Evolutionary conservation across 1,284 basidiomycete genomes (phyloP), one percentile per base, ranked within the genome.

Genomic region (Sanghuangporus baumii): DNA sequence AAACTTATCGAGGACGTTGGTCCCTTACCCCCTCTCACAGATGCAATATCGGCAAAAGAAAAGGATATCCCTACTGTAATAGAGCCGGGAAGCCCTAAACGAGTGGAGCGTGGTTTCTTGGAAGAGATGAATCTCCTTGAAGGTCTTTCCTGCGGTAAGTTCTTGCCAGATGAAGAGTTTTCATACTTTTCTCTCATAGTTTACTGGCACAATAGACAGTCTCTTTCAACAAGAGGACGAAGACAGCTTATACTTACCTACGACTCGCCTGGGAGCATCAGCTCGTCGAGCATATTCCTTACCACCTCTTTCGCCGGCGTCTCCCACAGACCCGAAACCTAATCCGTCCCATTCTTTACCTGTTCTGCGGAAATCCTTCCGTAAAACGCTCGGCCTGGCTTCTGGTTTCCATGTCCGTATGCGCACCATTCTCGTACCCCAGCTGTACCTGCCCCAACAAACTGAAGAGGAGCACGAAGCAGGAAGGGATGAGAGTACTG

Each of bases 371-470:
- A 94, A 93, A 73, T 91, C 91, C 1, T 94, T 86, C 73, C 82
- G 93, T n/a, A 88, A 89, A 67, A 87, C 89, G 0, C 73, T 96
- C 14, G 78, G 79, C 51, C 88, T 90, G 0, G 86, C 88, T 3
- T 90, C 90, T 14, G 93, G 92, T 1, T 89, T 96, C 72, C 82
- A 86, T 26, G 89, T 96, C 18, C 85, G 93, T 38, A 94, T 95
- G 92, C 83, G 92, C 20, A 94, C 92, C 0, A 86, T 93, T 6
- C 92, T 94, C 68, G 85, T 94, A 2, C 93, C 93, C 0, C 88
- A 92, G 68, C 83, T 94, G 18, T 78, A 87, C 60, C 75, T 87
- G 4, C 81, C 84, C 12, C 70, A 69, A 31, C 67, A 64, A 18
- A 66, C 59, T 23, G 50, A 73, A 1, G 76, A 77, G 18, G 74